Evolutionary conservation across 495 filamentous ascomycete species (phyloP).

Genomic region (Podospora bellae-mahoneyi): DNA sequence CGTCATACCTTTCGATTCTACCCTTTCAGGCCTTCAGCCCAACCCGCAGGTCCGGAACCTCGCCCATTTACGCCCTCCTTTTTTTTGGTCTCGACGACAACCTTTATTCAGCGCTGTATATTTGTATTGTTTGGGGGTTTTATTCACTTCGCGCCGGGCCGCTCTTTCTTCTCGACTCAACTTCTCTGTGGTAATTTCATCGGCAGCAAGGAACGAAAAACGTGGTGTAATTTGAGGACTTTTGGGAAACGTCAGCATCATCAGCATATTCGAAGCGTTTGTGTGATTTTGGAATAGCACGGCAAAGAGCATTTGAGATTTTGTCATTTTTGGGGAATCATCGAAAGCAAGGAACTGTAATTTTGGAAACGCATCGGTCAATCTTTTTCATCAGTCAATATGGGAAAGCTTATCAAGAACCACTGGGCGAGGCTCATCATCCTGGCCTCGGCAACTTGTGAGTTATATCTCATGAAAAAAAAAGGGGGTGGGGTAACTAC

Average conservation of each 20-base stretch:
- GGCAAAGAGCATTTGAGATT: constrained; percentile 29
- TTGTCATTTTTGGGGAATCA: not conserved
- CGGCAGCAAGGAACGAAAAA: not conserved
- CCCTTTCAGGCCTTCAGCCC: constrained; percentile 15
- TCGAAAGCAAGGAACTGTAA: not conserved
- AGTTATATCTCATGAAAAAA: constrained; percentile 33
- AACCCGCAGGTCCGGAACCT: constrained; percentile 48
- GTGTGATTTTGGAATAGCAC: constrained; percentile 16
- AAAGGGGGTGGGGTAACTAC: not conserved
- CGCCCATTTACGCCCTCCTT: constrained; percentile 17
- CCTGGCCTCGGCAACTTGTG: constrained; percentile 80
- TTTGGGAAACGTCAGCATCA: constrained; percentile 2
- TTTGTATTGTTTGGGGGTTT: constrained; percentile 9
- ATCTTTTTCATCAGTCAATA: constrained; percentile 41
- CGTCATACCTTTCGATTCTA: constrained; percentile 17
- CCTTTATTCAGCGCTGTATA: constrained; percentile 23
- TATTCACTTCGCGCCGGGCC: constrained; percentile 14
- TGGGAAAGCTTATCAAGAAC: constrained; percentile 98
- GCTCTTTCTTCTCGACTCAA: not conserved
- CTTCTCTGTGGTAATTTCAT: not conserved
- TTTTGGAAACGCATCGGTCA: not conserved
- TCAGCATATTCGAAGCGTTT: constrained; percentile 20
- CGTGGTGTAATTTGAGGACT: not conserved
- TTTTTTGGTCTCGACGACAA: constrained; percentile 31
- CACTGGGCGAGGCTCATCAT: constrained; percentile 94